Evolutionary conservation across 2,329 filamentous ascomycete species (phyloP).

Genomic region (Raffaelea deltoideospora): DNA sequence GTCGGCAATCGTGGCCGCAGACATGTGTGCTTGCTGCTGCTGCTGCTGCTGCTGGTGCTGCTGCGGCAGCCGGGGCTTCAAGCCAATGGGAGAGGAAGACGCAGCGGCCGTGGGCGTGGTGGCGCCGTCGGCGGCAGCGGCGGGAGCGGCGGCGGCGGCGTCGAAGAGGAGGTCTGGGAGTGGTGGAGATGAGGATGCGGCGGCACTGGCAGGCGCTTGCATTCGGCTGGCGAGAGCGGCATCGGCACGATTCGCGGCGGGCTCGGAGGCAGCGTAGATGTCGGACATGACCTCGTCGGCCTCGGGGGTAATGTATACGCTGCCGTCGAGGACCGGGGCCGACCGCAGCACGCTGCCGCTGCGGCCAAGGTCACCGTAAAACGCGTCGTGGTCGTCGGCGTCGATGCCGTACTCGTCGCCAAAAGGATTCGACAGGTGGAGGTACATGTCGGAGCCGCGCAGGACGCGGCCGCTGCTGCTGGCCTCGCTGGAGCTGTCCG

Average conservation of each 20-base stretch:
- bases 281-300: slow-evolving; percentile 32
- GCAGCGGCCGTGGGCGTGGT: neutral
- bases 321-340: slow-evolving; percentile 12
- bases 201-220: too few relatives aligned
- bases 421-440: slow-evolving; percentile 41
- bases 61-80: too few relatives aligned
- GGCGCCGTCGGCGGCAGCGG: neutral
- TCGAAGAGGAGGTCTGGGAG: neutral
- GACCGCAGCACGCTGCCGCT: neutral
- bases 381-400: slow-evolving; percentile 24
- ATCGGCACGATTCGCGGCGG: too few relatives aligned
- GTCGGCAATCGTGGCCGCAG: neutral
- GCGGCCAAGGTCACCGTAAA: slow-evolving; percentile 3
- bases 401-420: slow-evolving; percentile 40
- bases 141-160: neutral
- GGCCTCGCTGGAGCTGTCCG: too few relatives aligned
- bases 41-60: too few relatives aligned
- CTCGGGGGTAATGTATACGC: slow-evolving; percentile 24
- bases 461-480: slow-evolving; percentile 27
- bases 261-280: slow-evolving; percentile 30
- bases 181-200: too few relatives aligned
- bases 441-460: too few relatives aligned
- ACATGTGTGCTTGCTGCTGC: neutral
- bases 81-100: too few relatives aligned
- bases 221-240: too few relatives aligned